phyloP scores from a whole-genome alignment of 2,329 filamentous ascomycete species.

The Fusarium nygamai region DNA sequence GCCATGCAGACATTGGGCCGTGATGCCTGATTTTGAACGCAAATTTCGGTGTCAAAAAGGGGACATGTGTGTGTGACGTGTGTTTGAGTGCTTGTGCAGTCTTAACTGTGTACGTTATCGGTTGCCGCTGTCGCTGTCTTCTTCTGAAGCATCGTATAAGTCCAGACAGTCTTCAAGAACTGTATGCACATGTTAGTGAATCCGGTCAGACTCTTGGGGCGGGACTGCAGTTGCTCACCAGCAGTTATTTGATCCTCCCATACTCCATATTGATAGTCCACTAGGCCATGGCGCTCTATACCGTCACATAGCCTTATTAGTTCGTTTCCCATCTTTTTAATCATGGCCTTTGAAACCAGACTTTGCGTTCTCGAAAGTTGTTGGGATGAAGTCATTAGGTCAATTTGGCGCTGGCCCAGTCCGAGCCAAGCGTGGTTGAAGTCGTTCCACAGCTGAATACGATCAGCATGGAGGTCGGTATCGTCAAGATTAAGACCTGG shows the following conservation, averaged over 20 bases:
- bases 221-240: conserved; percentile 63
- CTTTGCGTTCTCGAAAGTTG: conserved; percentile 67
- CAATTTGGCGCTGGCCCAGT: conserved; percentile 83
- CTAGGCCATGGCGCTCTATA: conserved; percentile 89
- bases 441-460: conserved; percentile 88
- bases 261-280: conserved; percentile 97
- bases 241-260: conserved; percentile 93
- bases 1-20: conserved; percentile 10
- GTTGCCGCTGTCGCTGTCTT: conserved; percentile 46
- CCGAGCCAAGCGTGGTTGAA: conserved; percentile 95
- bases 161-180: conserved; percentile 56
- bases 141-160: conserved; percentile 55
- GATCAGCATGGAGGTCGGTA: conserved; percentile 76
- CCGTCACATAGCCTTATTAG: conserved; percentile 84
- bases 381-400: conserved; percentile 71
- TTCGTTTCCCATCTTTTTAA: conserved; percentile 85
- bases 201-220: neutral
- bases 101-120: conserved; percentile 23
- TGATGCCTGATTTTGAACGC: conserved; percentile 19
- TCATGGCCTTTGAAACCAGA: conserved; percentile 72
- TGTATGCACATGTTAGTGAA: conserved; percentile 31
- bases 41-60: neutral
- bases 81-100: neutral
- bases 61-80: neutral
- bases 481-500: conserved; percentile 87